Base-by-base conservation (phyloP, 306 rosid genomes). In the Crotalaria pallida region DNA sequence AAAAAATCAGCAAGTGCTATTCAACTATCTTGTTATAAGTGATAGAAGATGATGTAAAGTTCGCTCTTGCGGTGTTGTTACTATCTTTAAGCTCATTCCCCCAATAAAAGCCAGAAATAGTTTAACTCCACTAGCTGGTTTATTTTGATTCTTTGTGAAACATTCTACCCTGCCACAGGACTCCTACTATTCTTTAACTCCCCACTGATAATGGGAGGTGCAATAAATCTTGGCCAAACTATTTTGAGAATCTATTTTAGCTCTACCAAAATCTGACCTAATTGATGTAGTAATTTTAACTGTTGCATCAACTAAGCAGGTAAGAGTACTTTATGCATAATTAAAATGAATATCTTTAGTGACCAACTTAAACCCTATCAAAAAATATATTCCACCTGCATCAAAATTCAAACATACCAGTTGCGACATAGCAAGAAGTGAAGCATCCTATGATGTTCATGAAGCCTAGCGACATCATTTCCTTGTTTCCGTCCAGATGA, bases 371-470 rank as follows among this genome's bases (percentile, higher is more conserved):
- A 33, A 33, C 40, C 40, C 10, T 33, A 33, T 33, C n/a, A n/a
- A 33, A 33, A 33, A 6, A 6, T 6, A 6, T 5, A 33, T 11
- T 19, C 51, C 18, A 61, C 21, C 7, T n/a, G 5, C 6, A 24
- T n/a, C n/a, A n/a, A n/a, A n/a, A n/a, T n/a, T 65, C 31, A 24
- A 49, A 67, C 18, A 41, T 74, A 86, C 96, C 96, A 43, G 92
- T 84, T 24, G 93, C 89, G 15, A 84, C 85, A 41, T 85, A 90
- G 80, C 91, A 88, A 17, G 96, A 90, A 58, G 91, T 82, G 27
- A 84, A 78, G 51, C 83, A 85, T 16, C 94, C 96, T 6, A 79
- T 76, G 4, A 88, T 52, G 84, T 88, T 85, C 88, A 80, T 88
- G 74, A 79, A 79, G 11, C 96, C 92, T 63, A 86, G 67, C 0